Evolutionary conservation across 2,329 filamentous ascomycete genomes (phyloP), one percentile per base, ranked within the genome.

Genomic region (Nemania sp.): DNA sequence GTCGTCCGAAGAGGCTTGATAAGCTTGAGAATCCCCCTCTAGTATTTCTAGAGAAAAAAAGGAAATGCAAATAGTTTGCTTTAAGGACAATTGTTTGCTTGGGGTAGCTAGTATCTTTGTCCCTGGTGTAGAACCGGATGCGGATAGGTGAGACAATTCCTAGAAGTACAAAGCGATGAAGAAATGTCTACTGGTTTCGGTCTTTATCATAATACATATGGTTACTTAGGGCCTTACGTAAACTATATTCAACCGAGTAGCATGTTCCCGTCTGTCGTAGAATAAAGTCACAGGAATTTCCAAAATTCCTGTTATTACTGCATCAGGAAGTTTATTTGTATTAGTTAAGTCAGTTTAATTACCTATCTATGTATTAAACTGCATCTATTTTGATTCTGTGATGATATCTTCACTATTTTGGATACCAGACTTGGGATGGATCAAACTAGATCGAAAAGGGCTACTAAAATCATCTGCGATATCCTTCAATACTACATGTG

Each of bases 81-180:
- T 41, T 15, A 41, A 41, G 38, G 38, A 52, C 26, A 24, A 57
- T 57, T 29, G 18, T 43, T 5, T 27, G 20, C 32, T 29, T 26
- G 18, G 8, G 22, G 20, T 18, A 8, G n/a, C 20, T 18, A 5
- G 8, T 27, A 24, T 13, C 64, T 66, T 66, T 66, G 52, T 65
- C 29, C 26, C 29, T 32, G 6, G 10, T 10, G 41, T 11, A 8
- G 51, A n/a, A 15, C 64, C 64, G 64, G 22, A 66, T 62, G 43
- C 64, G 64, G 51, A 24, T 43, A 26, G 7, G 20, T 11, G 15
- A 22, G 15, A 20, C 0, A 52, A 26, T 54, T 38, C 11, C 11
- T 27, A 13, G 32, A 11, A 3, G 20, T 20, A 56, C 56, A 51
- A 65, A 62, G 55, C 41, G n/a, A 10, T 1, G 32, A 8, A 35